A percentile compares a stretch with the other conserved stretches of the same genome.
These are phyloP conservation scores for Penicillium cinerascens DNA, from an alignment of 495 filamentous ascomycete species.

Conservation along the genomic window DNA sequence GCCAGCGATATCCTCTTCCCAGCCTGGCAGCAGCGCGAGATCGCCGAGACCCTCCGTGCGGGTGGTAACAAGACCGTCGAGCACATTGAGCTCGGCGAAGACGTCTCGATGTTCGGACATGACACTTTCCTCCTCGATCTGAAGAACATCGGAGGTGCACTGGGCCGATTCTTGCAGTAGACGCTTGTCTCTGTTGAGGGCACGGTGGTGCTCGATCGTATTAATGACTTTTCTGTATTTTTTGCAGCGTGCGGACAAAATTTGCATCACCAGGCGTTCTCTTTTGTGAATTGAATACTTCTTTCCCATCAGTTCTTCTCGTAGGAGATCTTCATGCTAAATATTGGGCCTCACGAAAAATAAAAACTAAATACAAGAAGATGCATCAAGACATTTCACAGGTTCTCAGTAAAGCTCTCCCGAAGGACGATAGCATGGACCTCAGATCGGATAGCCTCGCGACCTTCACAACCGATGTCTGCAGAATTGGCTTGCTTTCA, in stretches of 20 bases:
- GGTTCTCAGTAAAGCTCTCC: slow-evolving; percentile 4
- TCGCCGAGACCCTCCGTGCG: slow-evolving; percentile 75
- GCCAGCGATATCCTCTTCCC: slow-evolving; percentile 97
- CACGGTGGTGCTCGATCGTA: not conserved
- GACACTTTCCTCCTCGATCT: slow-evolving; percentile 95
- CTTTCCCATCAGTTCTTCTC: not conserved
- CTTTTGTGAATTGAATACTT: slow-evolving; percentile 2
- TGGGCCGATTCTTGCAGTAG: slow-evolving; percentile 68
- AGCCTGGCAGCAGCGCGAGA: slow-evolving; percentile 96
- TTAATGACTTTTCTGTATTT: slow-evolving; percentile 8
- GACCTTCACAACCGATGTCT: slow-evolving; percentile 15
- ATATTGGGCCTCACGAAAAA: too few relatives aligned
- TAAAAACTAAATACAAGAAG: too few relatives aligned
- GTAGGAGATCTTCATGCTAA: not conserved
- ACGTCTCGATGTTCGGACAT: slow-evolving; percentile 89
- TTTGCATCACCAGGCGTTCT: slow-evolving; percentile 19
- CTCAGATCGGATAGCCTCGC: not conserved
- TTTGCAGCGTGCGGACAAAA: slow-evolving; percentile 12
- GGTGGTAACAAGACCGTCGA: slow-evolving; percentile 75
- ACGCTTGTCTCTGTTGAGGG: not conserved
- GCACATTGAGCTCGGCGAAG: slow-evolving; percentile 89
- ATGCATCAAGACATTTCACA: not conserved
- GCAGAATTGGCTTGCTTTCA: slow-evolving; percentile 28
- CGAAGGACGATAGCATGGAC: not conserved
- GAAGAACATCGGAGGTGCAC: slow-evolving; percentile 80